phyloP scores from a whole-genome alignment of 257 asterid species.

The Plectranthus barbatus region DNA sequence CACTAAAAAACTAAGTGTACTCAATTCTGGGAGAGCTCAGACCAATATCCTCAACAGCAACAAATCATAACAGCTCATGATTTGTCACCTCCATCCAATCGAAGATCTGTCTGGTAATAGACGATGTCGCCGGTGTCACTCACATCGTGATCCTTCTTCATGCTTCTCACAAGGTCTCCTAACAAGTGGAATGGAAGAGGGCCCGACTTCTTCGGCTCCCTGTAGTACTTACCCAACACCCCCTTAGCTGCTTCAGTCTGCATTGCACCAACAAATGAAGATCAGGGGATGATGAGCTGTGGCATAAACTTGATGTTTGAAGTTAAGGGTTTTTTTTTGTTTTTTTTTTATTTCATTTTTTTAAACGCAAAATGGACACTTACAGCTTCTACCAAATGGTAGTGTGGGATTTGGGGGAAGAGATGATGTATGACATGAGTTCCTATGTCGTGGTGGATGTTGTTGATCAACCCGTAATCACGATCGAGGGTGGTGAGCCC shows the following conservation, averaged over 20 bases:
- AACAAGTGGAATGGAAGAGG: conserved; percentile 55
- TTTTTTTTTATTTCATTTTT: no score
- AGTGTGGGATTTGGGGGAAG: conserved; percentile 91
- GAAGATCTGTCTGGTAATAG: conserved; percentile 55
- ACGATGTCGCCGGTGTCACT: conserved; percentile 72
- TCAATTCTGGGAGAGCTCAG: no score
- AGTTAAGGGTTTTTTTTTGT: no score
- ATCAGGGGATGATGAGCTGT: not conserved
- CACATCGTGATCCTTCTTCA: conserved; percentile 59
- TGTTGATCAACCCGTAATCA: conserved; percentile 71
- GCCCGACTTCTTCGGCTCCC: conserved; percentile 78
- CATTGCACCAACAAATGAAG: not conserved
- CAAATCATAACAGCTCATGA: no score
- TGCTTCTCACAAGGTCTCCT: conserved; percentile 40
- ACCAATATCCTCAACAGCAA: no score
- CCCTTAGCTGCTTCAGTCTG: conserved; percentile 70
- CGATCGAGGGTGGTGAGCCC: conserved; percentile 86
- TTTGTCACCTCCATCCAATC: no score
- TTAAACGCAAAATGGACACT: no score
- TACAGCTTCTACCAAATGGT: conserved; percentile 78
- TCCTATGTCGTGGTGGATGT: conserved; percentile 83
- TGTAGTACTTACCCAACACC: conserved; percentile 60
- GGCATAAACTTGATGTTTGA: no score
- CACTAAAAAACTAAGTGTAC: no score
- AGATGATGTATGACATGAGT: conserved; percentile 86